Evolutionary conservation across 1,284 basidiomycete species (phyloP), one percentile per base, ranked within the genome.

Genomic region (Melanopsichium pennsylvanicum): DNA sequence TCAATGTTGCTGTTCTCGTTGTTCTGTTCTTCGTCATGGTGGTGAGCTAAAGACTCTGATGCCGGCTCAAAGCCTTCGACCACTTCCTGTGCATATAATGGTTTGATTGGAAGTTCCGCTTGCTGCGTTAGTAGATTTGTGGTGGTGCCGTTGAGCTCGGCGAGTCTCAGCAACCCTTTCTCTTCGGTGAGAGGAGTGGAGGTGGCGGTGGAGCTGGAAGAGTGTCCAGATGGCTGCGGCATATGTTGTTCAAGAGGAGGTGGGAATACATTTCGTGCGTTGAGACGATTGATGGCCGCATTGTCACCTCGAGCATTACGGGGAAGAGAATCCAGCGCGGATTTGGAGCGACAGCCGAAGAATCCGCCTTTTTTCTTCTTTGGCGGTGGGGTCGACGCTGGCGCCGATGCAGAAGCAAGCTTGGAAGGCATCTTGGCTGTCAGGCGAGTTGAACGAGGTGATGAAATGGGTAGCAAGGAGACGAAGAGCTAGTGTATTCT

Each of bases 261-360:
- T 8, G 27, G 27, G 34, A 70, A 70, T 44, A 56, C 31, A 18
- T 57, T 36, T 7, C 43, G 58, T 10, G 64, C 63, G 23, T 72
- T 55, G 13, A 72, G 52, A 10, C 60, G 57, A 23, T 69, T 34
- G 23, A 72, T 60, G 13, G 69, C 69, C 0, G 69, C 69, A 5
- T 52, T 50, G 29, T 48, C 39, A 13, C 69, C 69, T 25, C 69
- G 44, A 9, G 64, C 60, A 18, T 63, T 55, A 13, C 69, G 47
- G 0, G 69, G 69, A 1, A 72, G 44, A 3, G 69, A 72, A 31
- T 72, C 69, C 38, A 72, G 66, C 5, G 69, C 69, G 18, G 48
- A 39, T 23, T 68, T 59, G 21, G 69, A 72, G 10, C 60, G 48
- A 34, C 69, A 72, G 21, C 69, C 64, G 36, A 68, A 68, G 54